Evolutionary conservation across 352 stramenopile species (phyloP), one percentile per base, ranked within the genome.

Genomic region (Aphanomyces cochlioides): DNA sequence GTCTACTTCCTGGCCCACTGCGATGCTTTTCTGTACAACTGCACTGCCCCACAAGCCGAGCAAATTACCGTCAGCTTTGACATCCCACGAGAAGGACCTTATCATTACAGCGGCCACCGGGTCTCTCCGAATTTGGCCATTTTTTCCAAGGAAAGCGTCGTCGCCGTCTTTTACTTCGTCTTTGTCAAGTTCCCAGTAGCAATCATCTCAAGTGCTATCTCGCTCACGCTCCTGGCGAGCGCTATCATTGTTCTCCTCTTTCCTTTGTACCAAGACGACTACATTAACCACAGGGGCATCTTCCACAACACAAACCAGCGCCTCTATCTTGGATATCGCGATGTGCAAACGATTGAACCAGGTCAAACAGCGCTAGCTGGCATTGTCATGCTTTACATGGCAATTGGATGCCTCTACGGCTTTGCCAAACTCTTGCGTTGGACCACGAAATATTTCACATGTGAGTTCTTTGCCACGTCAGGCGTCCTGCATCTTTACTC

Each of bases 21-120:
- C 5, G 84, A 92, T 56, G 82, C 88, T 17, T 75, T 80, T 72
- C 73, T 92, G 28, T 80, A 80, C 77, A 90, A 89, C 74, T 89
- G 77, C 72, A 72, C 84, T 67, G 77, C 79, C 13, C 76, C 77
- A 2, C 56, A 75, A 1, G 68, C 72, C 21, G 79, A 88, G 57
- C 80, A 80, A 43, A 76, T 90, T 12, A 78, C 85, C 56, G 65
- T 85, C 17, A 72, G 58, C 34, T 78, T 84, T 28, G 74, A 77
- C 66, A 66, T 74, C 12, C 74, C 83, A 28, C 50, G 50, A 17
- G 7, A 58, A n/a, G 71, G 76, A n/a, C 68, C 69, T 3, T 67
- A 87, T 45, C 79, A 73, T 1, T 65, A 85, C 7, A 72, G 72
- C 19, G 79, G 79, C 1, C 65, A 77, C 41, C 81, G 81, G 0